phyloP scores from a whole-genome alignment of 1,284 basidiomycete genomes.

The Vanrija humicola region DNA sequence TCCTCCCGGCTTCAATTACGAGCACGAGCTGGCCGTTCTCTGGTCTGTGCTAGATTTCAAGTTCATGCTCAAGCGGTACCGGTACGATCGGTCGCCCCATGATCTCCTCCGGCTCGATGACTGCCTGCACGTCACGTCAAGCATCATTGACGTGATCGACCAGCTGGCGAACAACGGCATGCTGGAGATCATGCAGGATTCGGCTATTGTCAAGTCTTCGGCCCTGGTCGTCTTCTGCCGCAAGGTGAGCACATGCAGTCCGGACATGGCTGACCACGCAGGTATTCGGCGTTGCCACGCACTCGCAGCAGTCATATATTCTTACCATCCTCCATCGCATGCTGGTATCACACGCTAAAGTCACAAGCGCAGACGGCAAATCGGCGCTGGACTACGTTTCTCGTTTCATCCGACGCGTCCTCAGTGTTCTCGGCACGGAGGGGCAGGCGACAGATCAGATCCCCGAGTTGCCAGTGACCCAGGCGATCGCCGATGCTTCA shows the following conservation, averaged over 20 bases:
- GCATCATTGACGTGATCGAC: constrained; percentile 33
- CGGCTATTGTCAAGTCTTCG: constrained; percentile 33
- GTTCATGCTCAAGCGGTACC: constrained; percentile 31
- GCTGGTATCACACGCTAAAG: constrained; percentile 14
- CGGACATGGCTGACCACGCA: constrained; percentile 1
- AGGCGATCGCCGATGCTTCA: too few species aligned
- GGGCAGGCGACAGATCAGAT: too few species aligned
- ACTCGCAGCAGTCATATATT: constrained; percentile 14
- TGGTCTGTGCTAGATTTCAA: constrained; percentile 37
- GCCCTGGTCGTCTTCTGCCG: constrained; percentile 25
- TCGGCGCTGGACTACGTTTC: constrained; percentile 21
- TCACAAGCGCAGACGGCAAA: constrained; percentile 15
- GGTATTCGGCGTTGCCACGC: constrained; percentile 26
- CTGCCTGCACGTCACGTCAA: constrained; percentile 23
- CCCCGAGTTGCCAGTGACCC: too few species aligned
- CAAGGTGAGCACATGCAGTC: constrained; percentile 16
- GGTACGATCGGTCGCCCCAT: constrained; percentile 17
- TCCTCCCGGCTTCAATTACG: constrained; percentile 26
- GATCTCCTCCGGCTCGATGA: constrained; percentile 25
- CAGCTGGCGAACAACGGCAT: constrained; percentile 24
- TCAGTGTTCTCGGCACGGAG: constrained; percentile 12
- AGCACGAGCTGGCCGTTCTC: constrained; percentile 21
- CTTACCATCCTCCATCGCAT: constrained; percentile 19
- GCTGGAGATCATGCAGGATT: constrained; percentile 38
- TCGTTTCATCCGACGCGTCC: constrained; percentile 16